Conservation (phyloP, 2,329 filamentous ascomycete genomes). For the Alternaria sp. region DNA sequence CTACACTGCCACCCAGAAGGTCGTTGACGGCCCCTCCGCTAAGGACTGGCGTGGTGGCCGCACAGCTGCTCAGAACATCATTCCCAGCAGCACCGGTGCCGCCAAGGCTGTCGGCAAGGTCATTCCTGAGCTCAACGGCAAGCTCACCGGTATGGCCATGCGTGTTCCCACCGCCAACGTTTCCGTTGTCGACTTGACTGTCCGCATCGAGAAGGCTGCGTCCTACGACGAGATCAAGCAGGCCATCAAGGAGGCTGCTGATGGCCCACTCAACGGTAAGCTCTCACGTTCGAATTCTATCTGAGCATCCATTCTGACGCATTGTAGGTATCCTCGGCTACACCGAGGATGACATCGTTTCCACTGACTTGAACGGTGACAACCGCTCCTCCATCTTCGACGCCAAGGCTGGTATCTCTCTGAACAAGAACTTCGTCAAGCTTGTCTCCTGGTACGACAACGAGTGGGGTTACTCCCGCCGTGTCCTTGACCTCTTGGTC, state of each 20-base stretch:
- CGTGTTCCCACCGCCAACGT: slow-evolving; percentile 99
- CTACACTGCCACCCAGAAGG: slow-evolving; percentile 99
- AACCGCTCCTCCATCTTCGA: slow-evolving; percentile 97
- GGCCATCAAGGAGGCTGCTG: slow-evolving; percentile 82
- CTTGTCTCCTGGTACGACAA: slow-evolving; percentile 99
- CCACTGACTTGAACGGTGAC: slow-evolving; percentile 92
- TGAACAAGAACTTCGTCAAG: slow-evolving; percentile 99
- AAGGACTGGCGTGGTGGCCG: slow-evolving; percentile 99
- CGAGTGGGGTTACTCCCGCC: slow-evolving; percentile 99
- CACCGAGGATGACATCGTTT: slow-evolving; percentile 97
- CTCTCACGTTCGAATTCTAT: slow-evolving; percentile 14
- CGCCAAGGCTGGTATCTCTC: slow-evolving; percentile 97
- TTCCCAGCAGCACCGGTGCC: slow-evolving; percentile 97
- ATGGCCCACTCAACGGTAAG: slow-evolving; percentile 85
- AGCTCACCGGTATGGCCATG: slow-evolving; percentile 99
- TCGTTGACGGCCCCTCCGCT: slow-evolving; percentile 93
- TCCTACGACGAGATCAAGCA: slow-evolving; percentile 92
- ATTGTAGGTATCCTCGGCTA: slow-evolving; percentile 81
- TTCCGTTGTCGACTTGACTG: slow-evolving; percentile 97
- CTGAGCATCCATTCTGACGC: slow-evolving; percentile 28
- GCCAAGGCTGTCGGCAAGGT: slow-evolving; percentile 99
- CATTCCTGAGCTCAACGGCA: slow-evolving; percentile 96
- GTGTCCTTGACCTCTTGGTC: slow-evolving; percentile 61
- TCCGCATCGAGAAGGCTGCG: slow-evolving; percentile 90
- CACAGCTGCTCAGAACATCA: slow-evolving; percentile 99